These are phyloP conservation scores for Chamaecyparis obtusa DNA, from an alignment of 75 land plant species.

Conservation along the genomic window DNA sequence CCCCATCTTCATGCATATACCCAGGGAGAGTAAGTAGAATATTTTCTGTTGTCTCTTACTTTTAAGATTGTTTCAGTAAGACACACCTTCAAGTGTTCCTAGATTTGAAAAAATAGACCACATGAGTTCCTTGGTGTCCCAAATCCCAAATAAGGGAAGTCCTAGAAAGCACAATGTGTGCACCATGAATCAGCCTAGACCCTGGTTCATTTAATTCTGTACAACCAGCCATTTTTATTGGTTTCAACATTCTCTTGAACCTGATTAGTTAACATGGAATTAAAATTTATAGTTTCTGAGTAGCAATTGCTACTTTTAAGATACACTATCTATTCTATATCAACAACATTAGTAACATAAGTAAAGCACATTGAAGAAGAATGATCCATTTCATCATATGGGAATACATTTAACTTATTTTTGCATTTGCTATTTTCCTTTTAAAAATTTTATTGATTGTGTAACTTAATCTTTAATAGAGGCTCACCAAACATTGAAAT, in stretches of 20 bases:
- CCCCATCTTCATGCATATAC: too few relatives aligned
- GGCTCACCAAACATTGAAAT: slow-evolving; percentile 56
- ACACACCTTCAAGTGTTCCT: neutral
- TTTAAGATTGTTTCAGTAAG: neutral
- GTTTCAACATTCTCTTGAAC: neutral
- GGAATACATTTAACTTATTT: neutral
- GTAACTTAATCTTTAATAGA: slow-evolving; percentile 11
- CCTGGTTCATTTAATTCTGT: neutral
- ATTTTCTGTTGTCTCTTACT: neutral
- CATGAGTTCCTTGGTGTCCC: neutral
- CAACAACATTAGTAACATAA: neutral
- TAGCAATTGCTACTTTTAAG: neutral
- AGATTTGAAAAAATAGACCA: neutral
- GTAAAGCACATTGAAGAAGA: neutral
- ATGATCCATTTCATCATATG: neutral
- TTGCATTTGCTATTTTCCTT: neutral
- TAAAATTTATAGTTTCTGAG: neutral
- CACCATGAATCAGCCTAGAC: neutral
- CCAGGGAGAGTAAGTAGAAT: slow-evolving; percentile 37
- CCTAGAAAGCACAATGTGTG: neutral
- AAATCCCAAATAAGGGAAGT: neutral
- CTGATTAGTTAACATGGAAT: neutral
- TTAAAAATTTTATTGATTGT: neutral
- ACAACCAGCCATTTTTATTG: neutral
- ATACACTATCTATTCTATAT: neutral